Evolutionary conservation across 2,329 filamentous ascomycete genomes (phyloP).

Genomic region (Colletotrichum noveboracense): DNA sequence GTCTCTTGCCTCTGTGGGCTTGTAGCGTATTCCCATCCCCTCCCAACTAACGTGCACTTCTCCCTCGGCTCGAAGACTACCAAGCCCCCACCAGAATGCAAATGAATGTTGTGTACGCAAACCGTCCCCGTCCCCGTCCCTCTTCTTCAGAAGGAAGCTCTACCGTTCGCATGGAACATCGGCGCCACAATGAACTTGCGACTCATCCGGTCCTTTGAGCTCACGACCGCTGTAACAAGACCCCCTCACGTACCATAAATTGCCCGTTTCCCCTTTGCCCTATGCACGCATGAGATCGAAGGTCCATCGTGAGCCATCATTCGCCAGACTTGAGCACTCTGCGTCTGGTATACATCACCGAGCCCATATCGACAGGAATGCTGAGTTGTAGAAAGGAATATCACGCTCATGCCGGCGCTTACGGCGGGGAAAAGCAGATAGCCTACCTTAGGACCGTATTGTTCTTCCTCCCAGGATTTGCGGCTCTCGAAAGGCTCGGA

Average conservation of each 20-base stretch:
- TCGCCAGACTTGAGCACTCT: not conserved
- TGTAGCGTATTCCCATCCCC: not conserved
- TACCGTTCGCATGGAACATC: too few species aligned
- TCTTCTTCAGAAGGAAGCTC: too few species aligned
- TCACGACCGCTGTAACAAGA: not conserved
- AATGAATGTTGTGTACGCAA: not conserved
- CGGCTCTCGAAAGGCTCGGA: too few species aligned
- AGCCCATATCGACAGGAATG: not conserved
- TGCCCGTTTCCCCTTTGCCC: not conserved
- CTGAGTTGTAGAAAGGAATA: not conserved
- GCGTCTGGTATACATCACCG: not conserved
- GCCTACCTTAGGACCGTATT: not conserved
- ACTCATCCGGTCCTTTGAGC: not conserved
- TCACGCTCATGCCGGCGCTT: too few species aligned
- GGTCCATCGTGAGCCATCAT: not conserved
- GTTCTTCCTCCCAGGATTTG: not conserved
- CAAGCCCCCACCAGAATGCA: not conserved
- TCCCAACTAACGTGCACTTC: not conserved
- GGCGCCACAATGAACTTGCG: too few species aligned
- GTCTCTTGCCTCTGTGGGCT: not conserved
- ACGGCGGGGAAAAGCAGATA: not conserved
- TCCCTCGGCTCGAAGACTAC: not conserved
- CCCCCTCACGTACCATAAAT: not conserved
- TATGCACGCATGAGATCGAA: not conserved
- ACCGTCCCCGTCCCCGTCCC: too few species aligned